A percentile compares a stretch with the other conserved stretches of the same genome.
These are phyloP conservation scores for Wallemia mellicola DNA, from an alignment of 1,284 basidiomycete species.

Conservation along the genomic window DNA sequence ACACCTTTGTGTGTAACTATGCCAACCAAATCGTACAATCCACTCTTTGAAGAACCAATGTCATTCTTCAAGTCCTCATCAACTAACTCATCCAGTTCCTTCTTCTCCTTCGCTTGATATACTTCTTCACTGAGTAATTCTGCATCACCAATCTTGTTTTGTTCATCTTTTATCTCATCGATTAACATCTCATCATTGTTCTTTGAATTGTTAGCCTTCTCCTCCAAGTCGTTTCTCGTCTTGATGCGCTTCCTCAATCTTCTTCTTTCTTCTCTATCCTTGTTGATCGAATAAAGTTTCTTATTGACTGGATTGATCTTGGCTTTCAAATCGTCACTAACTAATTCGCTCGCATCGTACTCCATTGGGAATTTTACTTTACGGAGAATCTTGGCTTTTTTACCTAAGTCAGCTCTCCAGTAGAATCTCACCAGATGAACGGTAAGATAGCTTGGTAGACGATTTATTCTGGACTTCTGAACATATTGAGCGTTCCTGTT, in stretches of 20 bases:
- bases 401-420: constrained; percentile 69
- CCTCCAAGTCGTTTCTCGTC: constrained; percentile 15
- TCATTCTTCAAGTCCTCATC: constrained; percentile 34
- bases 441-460: constrained; percentile 55
- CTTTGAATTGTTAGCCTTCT: constrained; percentile 15
- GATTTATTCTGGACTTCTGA: constrained; percentile 50
- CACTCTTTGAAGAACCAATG: constrained; percentile 37
- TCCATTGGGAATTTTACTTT: constrained; percentile 70
- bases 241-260: constrained; percentile 52
- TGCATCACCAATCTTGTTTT: constrained; percentile 12
- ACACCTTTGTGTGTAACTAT: constrained; percentile 94
- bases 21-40: constrained; percentile 61
- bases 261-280: constrained; percentile 51
- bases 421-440: constrained; percentile 87
- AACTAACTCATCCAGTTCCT: constrained; percentile 32
- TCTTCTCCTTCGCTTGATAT: constrained; percentile 28
- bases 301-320: constrained; percentile 40
- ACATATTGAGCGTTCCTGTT: constrained; percentile 53
- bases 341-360: constrained; percentile 57
- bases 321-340: constrained; percentile 42
- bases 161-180: constrained; percentile 5
- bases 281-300: constrained; percentile 44
- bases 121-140: constrained; percentile 31
- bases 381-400: constrained; percentile 81
- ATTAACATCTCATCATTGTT: constrained; percentile 16